A percentile compares a stretch with the other conserved stretches of the same genome.
Conservation (phyloP, 2,329 filamentous ascomycete species). For the Alternaria arborescens region DNA sequence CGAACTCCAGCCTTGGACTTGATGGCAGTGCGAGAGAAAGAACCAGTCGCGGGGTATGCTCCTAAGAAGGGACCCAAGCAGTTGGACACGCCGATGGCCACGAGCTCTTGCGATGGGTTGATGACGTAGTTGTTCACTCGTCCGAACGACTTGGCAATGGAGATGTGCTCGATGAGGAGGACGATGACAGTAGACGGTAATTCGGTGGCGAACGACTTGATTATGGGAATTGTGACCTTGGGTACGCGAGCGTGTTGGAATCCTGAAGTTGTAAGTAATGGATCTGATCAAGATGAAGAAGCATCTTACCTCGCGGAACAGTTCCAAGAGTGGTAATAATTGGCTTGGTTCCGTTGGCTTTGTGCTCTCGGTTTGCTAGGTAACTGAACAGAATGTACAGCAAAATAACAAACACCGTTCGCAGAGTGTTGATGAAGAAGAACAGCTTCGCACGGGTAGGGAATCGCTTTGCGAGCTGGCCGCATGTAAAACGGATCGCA, state of each 20-base stretch:
- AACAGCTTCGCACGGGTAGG: conserved; percentile 75
- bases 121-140: conserved; percentile 98
- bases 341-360: conserved; percentile 58
- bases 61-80: conserved; percentile 90
- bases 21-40: conserved; percentile 95
- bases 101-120: conserved; percentile 93
- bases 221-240: conserved; percentile 69
- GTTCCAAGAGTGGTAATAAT: conserved; percentile 75
- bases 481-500: conserved; percentile 68
- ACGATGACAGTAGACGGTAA: conserved; percentile 90
- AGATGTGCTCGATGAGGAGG: conserved; percentile 93
- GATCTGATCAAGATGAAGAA: not conserved
- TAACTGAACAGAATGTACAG: conserved; percentile 93
- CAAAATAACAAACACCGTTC: conserved; percentile 89
- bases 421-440: conserved; percentile 91
- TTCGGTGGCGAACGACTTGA: conserved; percentile 73
- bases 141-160: conserved; percentile 96
- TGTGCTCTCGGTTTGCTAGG: conserved; percentile 72
- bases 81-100: conserved; percentile 91
- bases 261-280: conserved; percentile 26
- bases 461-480: conserved; percentile 70
- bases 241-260: conserved; percentile 84
- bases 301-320: conserved; percentile 74
- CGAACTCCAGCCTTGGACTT: conserved; percentile 96
- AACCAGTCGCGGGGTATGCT: conserved; percentile 90